Evolutionary conservation across 352 stramenopile species (phyloP), one percentile per base, ranked within the genome.

Genomic region (Peronospora destructor): DNA sequence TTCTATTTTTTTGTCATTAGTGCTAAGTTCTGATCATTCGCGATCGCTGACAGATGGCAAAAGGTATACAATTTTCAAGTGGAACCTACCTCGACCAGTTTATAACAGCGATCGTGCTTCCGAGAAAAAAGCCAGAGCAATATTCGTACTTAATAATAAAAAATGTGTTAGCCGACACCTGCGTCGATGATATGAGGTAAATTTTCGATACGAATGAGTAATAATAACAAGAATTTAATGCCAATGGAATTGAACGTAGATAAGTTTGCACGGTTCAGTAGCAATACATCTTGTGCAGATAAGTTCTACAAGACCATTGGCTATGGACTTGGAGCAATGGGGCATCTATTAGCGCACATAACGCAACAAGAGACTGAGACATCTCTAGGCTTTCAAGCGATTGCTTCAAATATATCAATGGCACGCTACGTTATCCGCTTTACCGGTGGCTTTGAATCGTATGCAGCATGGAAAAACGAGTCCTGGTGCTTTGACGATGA

Each of bases 251-350:
- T 88, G 52, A 65, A 86, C 45, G 62, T 87, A 34, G 76, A 83
- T 47, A 90, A 90, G 64, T 77, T 89, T 29, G 68, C 71, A 19
- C 63, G 66, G 38, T 88, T 75, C 64, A 80, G 61, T 51, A 66
- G 75, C 62, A 61, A 48, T 49, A 85, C 73, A 43, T 60, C 77
- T 58, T 64, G 66, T 49, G 71, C 78, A 14, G 81, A 92, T 67
- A 92, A 92, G 64, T 68, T 88, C 51, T 84, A 82, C 68, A 92
- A 92, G 64, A 86, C 76, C 40, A 77, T 92, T 52, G 73, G 76
- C 44, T 92, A 88, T 52, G 75, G 76, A 21, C 59, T 73, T 11
- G 76, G 74, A 13, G 73, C 71, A 16, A 43, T 71, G 21, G 76
- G 70, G 19, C 72, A 84, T 50, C 34, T 86, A 41, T 43, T 89